Conservation (phyloP, 257 asterid genomes). For the Penstemon barbatus region DNA sequence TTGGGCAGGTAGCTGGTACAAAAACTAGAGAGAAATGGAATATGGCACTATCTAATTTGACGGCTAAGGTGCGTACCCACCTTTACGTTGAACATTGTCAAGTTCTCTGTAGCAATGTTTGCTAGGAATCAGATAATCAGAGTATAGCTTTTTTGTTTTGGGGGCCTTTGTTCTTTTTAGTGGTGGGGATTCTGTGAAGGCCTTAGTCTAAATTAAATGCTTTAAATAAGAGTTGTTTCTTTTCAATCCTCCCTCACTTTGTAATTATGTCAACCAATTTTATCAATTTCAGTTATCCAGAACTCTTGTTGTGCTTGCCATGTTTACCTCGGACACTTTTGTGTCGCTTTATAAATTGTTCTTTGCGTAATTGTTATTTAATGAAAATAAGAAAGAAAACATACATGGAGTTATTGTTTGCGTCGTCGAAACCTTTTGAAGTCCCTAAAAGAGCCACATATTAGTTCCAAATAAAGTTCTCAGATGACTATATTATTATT, state of each 20-base stretch:
- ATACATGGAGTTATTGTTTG: neutral
- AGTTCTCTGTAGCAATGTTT: neutral
- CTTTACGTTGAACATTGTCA: neutral
- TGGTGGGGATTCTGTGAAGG: neutral
- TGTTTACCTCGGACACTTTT: neutral
- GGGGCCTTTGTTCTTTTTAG: neutral
- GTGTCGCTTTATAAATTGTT: neutral
- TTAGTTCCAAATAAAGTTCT: constrained; percentile 9
- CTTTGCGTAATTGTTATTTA: neutral
- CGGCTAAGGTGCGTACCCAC: constrained; percentile 60
- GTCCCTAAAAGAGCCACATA: neutral
- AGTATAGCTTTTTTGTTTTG: neutral
- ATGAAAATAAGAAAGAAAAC: neutral
- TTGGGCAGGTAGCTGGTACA: constrained; percentile 85
- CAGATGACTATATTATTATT: neutral
- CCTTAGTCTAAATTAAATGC: neutral
- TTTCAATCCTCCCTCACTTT: neutral
- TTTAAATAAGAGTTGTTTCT: neutral
- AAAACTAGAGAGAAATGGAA: constrained; percentile 95
- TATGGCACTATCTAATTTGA: constrained; percentile 71
- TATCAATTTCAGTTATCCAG: neutral
- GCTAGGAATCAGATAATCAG: neutral
- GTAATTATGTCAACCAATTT: neutral
- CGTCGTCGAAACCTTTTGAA: neutral
- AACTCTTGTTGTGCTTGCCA: neutral